Percentiles rank a stretch among this genome's conserved stretches.
phyloP scores from a whole-genome alignment of 78 protist genomes.

The Dictyostelium citrinum region DNA sequence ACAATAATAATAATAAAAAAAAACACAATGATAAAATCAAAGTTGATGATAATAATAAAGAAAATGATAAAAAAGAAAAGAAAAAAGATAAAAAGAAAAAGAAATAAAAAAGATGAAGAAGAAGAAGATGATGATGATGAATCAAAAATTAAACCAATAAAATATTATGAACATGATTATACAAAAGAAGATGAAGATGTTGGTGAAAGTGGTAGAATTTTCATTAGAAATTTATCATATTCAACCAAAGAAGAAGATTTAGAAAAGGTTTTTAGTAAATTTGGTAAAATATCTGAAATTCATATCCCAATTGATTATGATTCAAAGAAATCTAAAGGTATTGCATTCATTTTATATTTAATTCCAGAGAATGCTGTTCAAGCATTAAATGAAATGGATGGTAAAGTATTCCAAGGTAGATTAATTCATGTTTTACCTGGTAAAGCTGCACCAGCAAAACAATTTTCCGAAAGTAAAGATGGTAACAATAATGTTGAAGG shows the following conservation, averaged over 20 bases:
- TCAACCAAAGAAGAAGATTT: conserved; percentile 62
- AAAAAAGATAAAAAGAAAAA: conserved; percentile 1
- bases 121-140: conserved; percentile 9
- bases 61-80: conserved; percentile 1
- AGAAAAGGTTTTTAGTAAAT: conserved; percentile 3
- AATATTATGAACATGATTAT: conserved; percentile 20
- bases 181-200: conserved; percentile 47
- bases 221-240: conserved; percentile 75
- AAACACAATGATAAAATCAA: neutral
- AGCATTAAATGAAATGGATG: conserved; percentile 79
- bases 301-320: conserved; percentile 89
- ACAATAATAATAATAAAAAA: neutral
- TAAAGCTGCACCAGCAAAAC: conserved; percentile 5
- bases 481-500: neutral
- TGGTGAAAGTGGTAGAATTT: conserved; percentile 72
- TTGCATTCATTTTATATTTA: conserved; percentile 86
- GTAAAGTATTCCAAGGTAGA: conserved; percentile 80
- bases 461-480: neutral
- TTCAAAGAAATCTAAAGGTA: conserved; percentile 88
- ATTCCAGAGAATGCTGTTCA: conserved; percentile 88
- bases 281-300: conserved; percentile 85
- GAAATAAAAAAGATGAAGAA: neutral
- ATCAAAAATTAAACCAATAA: neutral
- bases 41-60: neutral
- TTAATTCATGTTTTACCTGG: conserved; percentile 92